Conservation (phyloP, 1,139 yeast species). For the Scheffersomyces insectosa region DNA sequence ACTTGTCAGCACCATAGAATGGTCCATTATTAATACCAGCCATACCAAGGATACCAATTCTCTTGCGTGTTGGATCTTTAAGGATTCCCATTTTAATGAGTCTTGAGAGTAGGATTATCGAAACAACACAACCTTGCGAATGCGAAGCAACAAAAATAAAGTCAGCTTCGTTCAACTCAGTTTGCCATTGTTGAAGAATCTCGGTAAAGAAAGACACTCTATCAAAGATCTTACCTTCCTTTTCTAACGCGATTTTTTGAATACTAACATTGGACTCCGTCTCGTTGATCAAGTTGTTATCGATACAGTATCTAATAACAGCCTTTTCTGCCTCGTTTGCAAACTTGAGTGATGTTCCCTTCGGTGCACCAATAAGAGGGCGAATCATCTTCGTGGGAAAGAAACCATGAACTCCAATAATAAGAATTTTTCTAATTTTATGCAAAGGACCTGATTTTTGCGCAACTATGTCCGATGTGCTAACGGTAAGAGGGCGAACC, state of each 20-base stretch:
- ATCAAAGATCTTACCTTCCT: constrained; percentile 86
- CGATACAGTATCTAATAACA: constrained; percentile 70
- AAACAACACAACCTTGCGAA: constrained; percentile 94
- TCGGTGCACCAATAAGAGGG: constrained; percentile 87
- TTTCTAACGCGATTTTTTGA: constrained; percentile 89
- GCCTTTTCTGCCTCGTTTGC: constrained; percentile 85
- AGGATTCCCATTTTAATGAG: constrained; percentile 72
- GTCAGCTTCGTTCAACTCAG: constrained; percentile 75
- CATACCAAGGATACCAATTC: constrained; percentile 83
- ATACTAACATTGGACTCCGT: constrained; percentile 55
- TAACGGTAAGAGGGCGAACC: constrained; percentile 5
- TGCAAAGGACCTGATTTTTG: constrained; percentile 33
- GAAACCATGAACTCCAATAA: constrained; percentile 94
- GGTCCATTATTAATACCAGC: constrained; percentile 97
- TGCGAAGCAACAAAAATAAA: constrained; percentile 88
- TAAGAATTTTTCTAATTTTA: constrained; percentile 56
- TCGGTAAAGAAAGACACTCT: constrained; percentile 80
- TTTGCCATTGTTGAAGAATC: constrained; percentile 67
- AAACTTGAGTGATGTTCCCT: constrained; percentile 86
- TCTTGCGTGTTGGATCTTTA: constrained; percentile 45
- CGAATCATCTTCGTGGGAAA: constrained; percentile 86
- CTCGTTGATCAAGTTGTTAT: constrained; percentile 44
- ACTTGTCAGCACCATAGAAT: constrained; percentile 84
- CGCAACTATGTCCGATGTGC: constrained; percentile 28
- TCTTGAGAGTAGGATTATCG: constrained; percentile 72